Base-by-base conservation (phyloP, 2,329 filamentous ascomycete species). In the Cladosporium sp. region DNA sequence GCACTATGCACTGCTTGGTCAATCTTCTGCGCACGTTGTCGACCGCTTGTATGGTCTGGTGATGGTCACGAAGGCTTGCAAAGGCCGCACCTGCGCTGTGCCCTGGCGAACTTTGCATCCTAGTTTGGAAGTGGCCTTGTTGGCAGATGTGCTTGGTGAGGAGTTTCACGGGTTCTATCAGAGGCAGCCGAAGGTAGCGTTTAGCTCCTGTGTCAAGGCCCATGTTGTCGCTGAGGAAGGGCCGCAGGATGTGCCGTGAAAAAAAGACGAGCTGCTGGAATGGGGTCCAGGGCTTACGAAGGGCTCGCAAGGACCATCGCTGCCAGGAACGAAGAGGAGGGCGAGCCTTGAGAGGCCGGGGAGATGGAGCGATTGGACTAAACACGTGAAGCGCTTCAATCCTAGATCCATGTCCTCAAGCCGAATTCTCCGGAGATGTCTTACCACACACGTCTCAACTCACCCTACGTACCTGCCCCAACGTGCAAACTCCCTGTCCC, bases 191-290 rank as follows among this genome's bases (percentile, higher is more conserved):
- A 74, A 73, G 43, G 77, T 85, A 0, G 63, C 67, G 3, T 85
- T 78, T 56, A 69, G 70, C 1, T 72, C 72, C 10, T 85, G 82
- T 60, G 76, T 78, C 58, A 52, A 70, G 18, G 83, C 82, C 2
- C 82, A 85, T 57, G 69, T 84, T 32, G 38, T 78, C 0, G 72
- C 73, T 32, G 75, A 77, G 2, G 81, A 85, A 62, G 81, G 81
- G 0, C 76, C 77, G 22, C 62, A 64, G 43, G 48, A 58, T 43
- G 57, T 56, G 16, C 16, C 16, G 16, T 16, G 16, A 16, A 16
- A 16, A 16, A 16, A 16, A 16, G 16, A 16, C 16, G 16, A 16
- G 16, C 16, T 16, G 16, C 16, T 16, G 16, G 16, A 16, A 16
- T 16, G 16, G 16, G 16, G 16, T 16, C 16, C 16, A 16, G 16